These are phyloP conservation scores for Coemansia sp. DNA, from an alignment of 192 early-diverging fungal species.

Conservation along the genomic window DNA sequence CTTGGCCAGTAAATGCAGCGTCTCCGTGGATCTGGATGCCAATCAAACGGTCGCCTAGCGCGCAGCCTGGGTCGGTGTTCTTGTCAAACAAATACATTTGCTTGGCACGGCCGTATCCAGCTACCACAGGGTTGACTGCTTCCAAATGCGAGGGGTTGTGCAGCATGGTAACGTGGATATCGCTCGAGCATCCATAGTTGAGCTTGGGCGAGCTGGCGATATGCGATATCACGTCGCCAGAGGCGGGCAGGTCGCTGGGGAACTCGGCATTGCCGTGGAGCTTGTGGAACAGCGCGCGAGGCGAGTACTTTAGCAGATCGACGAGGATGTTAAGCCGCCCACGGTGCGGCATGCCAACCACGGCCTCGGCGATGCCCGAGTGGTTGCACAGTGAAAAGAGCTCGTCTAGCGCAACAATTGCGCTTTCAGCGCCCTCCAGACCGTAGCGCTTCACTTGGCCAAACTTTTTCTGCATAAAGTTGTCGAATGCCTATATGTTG, in stretches of 20 bases:
- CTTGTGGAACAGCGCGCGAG: conserved; percentile 88
- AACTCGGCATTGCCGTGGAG: conserved; percentile 93
- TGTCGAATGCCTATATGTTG: conserved; percentile 79
- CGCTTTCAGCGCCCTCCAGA: conserved; percentile 93
- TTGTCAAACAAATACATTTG: conserved; percentile 82
- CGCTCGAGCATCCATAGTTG: conserved; percentile 60
- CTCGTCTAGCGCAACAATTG: conserved; percentile 89
- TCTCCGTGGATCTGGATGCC: conserved; percentile 97
- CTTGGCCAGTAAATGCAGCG: conserved; percentile 84
- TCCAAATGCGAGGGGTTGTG: conserved; percentile 98
- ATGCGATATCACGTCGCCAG: conserved; percentile 93
- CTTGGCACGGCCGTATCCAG: conserved; percentile 94
- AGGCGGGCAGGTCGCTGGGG: conserved; percentile 72
- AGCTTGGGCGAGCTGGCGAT: conserved; percentile 80
- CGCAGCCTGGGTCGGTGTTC: conserved; percentile 68
- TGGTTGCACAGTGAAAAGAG: conserved; percentile 67
- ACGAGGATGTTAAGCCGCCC: conserved; percentile 92
- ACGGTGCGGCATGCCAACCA: conserved; percentile 96
- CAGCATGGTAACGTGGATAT: conserved; percentile 83
- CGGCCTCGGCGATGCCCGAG: conserved; percentile 80
- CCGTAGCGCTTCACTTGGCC: conserved; percentile 96
- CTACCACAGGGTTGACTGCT: conserved; percentile 93
- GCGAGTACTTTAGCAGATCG: conserved; percentile 81
- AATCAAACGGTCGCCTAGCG: conserved; percentile 89
- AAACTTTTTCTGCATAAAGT: conserved; percentile 97